A percentile compares a stretch with the other conserved stretches of the same genome.
phyloP scores from a whole-genome alignment of 2,329 filamentous ascomycete genomes.

The Verticillium dahliae region DNA sequence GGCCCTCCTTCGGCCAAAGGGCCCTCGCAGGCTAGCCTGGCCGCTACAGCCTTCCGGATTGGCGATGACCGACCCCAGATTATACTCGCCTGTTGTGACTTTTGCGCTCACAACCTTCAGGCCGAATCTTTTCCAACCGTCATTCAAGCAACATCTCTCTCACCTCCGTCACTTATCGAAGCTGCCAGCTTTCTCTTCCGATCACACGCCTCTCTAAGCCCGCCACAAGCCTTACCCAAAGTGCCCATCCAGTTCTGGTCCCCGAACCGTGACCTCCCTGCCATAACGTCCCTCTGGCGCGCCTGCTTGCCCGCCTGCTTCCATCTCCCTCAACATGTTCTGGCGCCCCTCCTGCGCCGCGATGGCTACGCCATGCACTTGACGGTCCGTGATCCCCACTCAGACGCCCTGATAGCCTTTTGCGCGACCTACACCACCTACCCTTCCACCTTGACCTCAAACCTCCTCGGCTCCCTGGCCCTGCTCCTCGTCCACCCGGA shows the following conservation, averaged over 20 bases:
- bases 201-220: constrained; percentile 14
- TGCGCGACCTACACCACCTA: constrained; percentile 56
- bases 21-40: constrained; percentile 44
- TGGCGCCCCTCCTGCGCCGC: constrained; percentile 42
- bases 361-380: constrained; percentile 53
- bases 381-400: constrained; percentile 41
- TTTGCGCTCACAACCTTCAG: constrained; percentile 29
- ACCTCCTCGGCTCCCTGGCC: constrained; percentile 49
- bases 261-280: constrained; percentile 28
- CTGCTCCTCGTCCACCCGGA: constrained; percentile 43
- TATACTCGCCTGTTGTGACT: constrained; percentile 43
- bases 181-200: constrained; percentile 47
- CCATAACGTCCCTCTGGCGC: constrained; percentile 40
- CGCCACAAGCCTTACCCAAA: constrained; percentile 5
- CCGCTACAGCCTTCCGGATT: constrained; percentile 34
- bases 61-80: constrained; percentile 44
- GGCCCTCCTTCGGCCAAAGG: constrained; percentile 39
- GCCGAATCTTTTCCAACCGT: constrained; percentile 43
- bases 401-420: constrained; percentile 43
- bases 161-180: constrained; percentile 36
- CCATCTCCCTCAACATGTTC: constrained; percentile 30
- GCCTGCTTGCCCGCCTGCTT: constrained; percentile 38
- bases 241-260: constrained; percentile 36
- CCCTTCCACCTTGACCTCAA: constrained; percentile 43
- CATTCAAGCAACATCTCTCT: constrained; percentile 42